Base-by-base conservation (phyloP, 2,329 filamentous ascomycete species). In the Apiospora malaysiana region DNA sequence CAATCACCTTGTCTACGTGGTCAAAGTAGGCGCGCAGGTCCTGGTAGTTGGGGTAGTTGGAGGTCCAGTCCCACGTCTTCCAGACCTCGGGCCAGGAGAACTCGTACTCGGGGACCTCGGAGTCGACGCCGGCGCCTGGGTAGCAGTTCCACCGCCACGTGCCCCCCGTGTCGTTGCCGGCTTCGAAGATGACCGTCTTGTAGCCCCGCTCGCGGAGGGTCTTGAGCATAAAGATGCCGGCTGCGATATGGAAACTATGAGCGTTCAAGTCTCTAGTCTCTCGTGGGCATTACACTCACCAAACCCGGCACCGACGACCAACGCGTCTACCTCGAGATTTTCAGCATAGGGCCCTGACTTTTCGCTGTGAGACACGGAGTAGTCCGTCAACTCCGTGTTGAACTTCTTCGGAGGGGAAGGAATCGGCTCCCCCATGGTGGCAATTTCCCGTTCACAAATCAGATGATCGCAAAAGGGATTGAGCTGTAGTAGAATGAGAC, bases 21-120 rank as follows among this genome's bases (percentile, higher is more conserved):
- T 89, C 84, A 75, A 91, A 91, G 77, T 91, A 91, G 4, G 77
- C 76, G 16, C 86, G 83, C 0, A 91, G 81, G 63, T 91, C 86
- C 32, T 82, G 86, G 14, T 80, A 78, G 32, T 71, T 75, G 3
- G 84, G 82, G 70, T 82, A 85, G 45, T 78, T 75, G 72, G 82
- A 76, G 12, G 77, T 77, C 81, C 84, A 88, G 23, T 78, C 81
- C 81, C 83, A 89, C 63, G 81, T 80, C 27, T 82, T 78, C 76
- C 79, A 85, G 3, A 84, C 78, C 47, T 84, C 82, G 0, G 77
- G 77, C 8, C 79, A 49, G 0, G 75, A 78, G 69, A 83, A 77
- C 68, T 83, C 78, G 68, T 82, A 82, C 27, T 79, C 68, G 59
- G 77, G 74, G 5, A 71, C 74, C 40, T 77, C 72, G 7, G 75